Evolutionary conservation across 352 stramenopile genomes (phyloP).

Genomic region (Phytophthora aleatoria): DNA sequence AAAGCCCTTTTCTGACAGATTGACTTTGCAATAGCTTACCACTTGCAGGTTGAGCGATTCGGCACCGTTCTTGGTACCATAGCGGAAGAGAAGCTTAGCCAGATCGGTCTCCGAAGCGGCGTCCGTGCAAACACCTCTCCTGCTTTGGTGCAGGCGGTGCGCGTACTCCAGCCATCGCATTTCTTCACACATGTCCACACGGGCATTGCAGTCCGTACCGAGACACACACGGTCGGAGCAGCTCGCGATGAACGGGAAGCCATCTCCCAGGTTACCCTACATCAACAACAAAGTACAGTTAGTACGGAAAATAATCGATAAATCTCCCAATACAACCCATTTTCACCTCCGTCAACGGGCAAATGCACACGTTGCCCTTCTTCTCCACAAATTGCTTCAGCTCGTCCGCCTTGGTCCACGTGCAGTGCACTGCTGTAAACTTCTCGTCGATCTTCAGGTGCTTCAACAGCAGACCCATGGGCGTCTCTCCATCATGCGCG

Average conservation of each 20-base stretch:
- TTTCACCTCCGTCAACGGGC: constrained; percentile 64
- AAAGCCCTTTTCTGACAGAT: background rate
- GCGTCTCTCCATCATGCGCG: constrained; percentile 53
- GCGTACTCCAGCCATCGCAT: constrained; percentile 85
- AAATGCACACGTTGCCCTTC: constrained; percentile 79
- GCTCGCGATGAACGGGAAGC: constrained; percentile 70
- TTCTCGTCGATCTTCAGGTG: constrained; percentile 73
- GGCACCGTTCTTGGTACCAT: constrained; percentile 69
- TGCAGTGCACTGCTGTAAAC: constrained; percentile 82
- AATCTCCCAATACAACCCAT: background rate
- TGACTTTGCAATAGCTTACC: constrained; percentile 30
- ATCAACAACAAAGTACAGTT: constrained; percentile 4
- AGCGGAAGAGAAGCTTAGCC: constrained; percentile 66
- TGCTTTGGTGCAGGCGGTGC: constrained; percentile 67
- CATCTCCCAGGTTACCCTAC: constrained; percentile 72
- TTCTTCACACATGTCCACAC: constrained; percentile 85
- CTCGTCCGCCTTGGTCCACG: constrained; percentile 63
- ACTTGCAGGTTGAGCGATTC: constrained; percentile 72
- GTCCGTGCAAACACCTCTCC: constrained; percentile 67
- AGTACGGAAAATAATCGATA: background rate
- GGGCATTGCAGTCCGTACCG: constrained; percentile 78
- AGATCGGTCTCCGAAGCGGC: constrained; percentile 59
- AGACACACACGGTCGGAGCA: constrained; percentile 72
- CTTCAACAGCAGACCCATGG: constrained; percentile 69
- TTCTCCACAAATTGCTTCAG: constrained; percentile 63